phyloP scores from a whole-genome alignment of 768 basidiomycete species.

The Termitomyces sp. region DNA sequence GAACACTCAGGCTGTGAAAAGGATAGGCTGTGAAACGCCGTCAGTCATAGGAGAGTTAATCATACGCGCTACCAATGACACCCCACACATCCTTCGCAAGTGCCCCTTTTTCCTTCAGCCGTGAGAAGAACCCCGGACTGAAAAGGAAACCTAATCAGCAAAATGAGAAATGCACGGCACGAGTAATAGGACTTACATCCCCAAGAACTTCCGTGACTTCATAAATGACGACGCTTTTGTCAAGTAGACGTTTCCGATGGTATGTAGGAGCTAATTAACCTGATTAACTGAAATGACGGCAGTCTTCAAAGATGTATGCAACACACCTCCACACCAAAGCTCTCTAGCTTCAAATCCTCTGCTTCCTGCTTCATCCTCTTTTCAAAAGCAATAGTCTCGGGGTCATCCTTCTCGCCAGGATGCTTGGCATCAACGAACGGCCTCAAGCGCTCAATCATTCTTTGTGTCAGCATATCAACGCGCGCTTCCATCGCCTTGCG shows the following conservation, averaged over 20 bases:
- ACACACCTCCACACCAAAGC: slow-evolving; percentile 91
- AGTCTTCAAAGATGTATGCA: background rate
- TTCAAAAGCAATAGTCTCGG: slow-evolving; percentile 78
- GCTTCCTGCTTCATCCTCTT: slow-evolving; percentile 75
- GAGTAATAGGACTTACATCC: slow-evolving; percentile 53
- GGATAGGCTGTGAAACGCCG: slow-evolving; percentile 1
- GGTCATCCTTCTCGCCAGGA: slow-evolving; percentile 75
- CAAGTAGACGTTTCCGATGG: slow-evolving; percentile 88
- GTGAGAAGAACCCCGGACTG: slow-evolving; percentile 87
- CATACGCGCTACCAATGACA: slow-evolving; percentile 92
- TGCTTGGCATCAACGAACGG: slow-evolving; percentile 89
- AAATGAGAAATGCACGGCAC: background rate
- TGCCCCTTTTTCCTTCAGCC: slow-evolving; percentile 89
- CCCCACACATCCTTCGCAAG: slow-evolving; percentile 97
- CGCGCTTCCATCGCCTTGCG: slow-evolving; percentile 76
- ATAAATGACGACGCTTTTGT: slow-evolving; percentile 89
- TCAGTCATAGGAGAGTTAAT: slow-evolving; percentile 11
- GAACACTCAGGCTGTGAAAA: slow-evolving; percentile 56
- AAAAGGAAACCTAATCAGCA: background rate
- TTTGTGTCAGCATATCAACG: slow-evolving; percentile 64
- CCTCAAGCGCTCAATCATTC: slow-evolving; percentile 78
- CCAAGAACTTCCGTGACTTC: slow-evolving; percentile 88
- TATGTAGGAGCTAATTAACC: slow-evolving; percentile 68
- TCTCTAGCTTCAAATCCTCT: slow-evolving; percentile 94
- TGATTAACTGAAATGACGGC: background rate